Percentiles rank a stretch among this genome's conserved stretches.
phyloP scores from a whole-genome alignment of 176 grass and related monocot genomes.

The Oryza officinalis region DNA sequence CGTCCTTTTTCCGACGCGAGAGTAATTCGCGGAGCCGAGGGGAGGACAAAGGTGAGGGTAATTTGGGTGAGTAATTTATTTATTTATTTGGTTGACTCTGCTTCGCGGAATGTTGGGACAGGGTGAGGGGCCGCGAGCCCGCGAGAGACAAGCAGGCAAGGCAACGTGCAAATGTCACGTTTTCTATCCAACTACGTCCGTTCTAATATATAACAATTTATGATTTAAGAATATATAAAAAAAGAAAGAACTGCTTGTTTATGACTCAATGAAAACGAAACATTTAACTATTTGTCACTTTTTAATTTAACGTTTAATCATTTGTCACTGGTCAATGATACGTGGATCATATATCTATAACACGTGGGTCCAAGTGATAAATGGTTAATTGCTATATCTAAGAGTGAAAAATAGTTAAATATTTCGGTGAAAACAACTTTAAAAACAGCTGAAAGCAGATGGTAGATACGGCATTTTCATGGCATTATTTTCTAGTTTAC shows the following conservation, averaged over 20 bases:
- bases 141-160: background rate
- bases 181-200: too few species aligned
- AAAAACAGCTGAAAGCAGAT: background rate
- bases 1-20: conserved; percentile 40
- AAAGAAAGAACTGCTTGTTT: too few species aligned
- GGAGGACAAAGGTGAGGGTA: background rate
- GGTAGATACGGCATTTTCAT: background rate
- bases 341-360: too few species aligned
- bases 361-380: too few species aligned
- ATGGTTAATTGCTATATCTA: too few species aligned
- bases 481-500: background rate
- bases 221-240: too few species aligned
- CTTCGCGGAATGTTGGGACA: conserved; percentile 24
- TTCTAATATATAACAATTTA: too few species aligned
- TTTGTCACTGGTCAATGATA: too few species aligned
- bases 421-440: background rate
- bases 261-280: too few species aligned
- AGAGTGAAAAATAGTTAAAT: too few species aligned
- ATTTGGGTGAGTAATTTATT: conserved; percentile 24
- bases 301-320: too few species aligned
- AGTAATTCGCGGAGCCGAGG: conserved; percentile 51
- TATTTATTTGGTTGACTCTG: background rate
- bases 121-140: background rate
- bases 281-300: too few species aligned
- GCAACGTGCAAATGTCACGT: background rate